Evolutionary conservation across 202 grass and related monocot species (phyloP).

Genomic region (Zizania palustris): DNA sequence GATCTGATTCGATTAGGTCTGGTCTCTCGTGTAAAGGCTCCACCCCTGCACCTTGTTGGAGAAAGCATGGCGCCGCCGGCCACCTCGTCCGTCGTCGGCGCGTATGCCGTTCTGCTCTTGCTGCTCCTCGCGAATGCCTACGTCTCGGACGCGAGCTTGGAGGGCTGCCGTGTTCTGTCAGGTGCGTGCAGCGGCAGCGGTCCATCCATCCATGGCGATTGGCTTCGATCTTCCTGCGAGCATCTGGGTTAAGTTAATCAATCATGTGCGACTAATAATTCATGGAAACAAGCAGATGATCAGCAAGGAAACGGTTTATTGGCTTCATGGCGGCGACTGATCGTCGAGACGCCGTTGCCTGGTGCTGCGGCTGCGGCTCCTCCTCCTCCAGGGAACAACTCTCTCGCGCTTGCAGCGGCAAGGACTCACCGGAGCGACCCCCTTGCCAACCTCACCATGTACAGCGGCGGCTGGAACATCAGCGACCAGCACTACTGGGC

Average conservation of each 20-base stretch:
- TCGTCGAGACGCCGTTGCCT: slow-evolving; percentile 40
- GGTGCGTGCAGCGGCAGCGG: slow-evolving; percentile 5
- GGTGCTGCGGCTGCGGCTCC: too few species aligned
- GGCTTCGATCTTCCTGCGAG: too few species aligned
- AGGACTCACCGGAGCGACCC: slow-evolving; percentile 82
- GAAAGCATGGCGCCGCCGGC: slow-evolving; percentile 35
- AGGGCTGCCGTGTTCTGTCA: slow-evolving; percentile 28
- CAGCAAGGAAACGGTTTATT: slow-evolving; percentile 19
- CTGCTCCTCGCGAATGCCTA: slow-evolving; percentile 20
- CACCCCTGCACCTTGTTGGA: background rate
- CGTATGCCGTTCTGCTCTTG: slow-evolving; percentile 20
- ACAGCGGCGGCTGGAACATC: slow-evolving; percentile 93
- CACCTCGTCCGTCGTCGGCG: slow-evolving; percentile 20
- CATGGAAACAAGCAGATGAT: slow-evolving; percentile 27
- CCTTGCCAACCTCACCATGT: slow-evolving; percentile 54
- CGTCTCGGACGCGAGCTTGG: slow-evolving; percentile 4
- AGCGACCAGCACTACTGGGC: slow-evolving; percentile 82
- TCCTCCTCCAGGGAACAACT: slow-evolving; percentile 38
- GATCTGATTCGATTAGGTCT: background rate
- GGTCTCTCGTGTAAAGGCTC: background rate
- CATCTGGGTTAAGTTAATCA: background rate
- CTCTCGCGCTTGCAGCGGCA: slow-evolving; percentile 56
- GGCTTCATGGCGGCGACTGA: slow-evolving; percentile 48
- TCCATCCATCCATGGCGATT: background rate
- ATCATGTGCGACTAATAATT: background rate